These are phyloP conservation scores for Colletotrichum sp. DNA, from an alignment of 2,329 filamentous ascomycete genomes.

Conservation along the genomic window DNA sequence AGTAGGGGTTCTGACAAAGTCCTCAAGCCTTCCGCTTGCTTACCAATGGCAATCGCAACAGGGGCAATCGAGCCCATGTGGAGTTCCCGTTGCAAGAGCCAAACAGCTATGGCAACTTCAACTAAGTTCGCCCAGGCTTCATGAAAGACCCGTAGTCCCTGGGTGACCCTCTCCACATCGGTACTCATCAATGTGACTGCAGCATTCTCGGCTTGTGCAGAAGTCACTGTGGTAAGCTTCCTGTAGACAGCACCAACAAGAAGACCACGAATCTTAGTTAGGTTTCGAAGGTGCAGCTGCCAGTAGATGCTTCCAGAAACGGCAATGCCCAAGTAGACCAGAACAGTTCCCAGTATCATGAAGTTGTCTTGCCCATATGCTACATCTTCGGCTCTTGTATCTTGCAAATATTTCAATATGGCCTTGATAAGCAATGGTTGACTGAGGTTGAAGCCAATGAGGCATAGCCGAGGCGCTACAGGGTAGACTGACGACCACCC, in stretches of 20 bases:
- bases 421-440: background rate
- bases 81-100: background rate
- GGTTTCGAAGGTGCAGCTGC: background rate
- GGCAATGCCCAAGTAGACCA: background rate
- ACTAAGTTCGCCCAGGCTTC: background rate
- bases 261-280: background rate
- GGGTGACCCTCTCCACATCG: background rate
- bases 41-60: background rate
- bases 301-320: background rate
- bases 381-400: background rate
- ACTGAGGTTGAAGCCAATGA: background rate
- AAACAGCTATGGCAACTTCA: background rate
- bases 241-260: background rate
- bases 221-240: background rate
- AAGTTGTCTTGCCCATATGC: background rate
- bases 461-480: background rate
- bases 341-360: background rate
- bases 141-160: background rate
- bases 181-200: background rate
- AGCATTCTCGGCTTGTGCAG: background rate
- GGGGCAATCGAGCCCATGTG: background rate
- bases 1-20: background rate
- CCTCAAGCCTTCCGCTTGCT: fast-evolving
- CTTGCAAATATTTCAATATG: background rate
- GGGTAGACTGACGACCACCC: background rate